Conservation (phyloP, 495 filamentous ascomycete genomes). For the Penicillium salamii region DNA sequence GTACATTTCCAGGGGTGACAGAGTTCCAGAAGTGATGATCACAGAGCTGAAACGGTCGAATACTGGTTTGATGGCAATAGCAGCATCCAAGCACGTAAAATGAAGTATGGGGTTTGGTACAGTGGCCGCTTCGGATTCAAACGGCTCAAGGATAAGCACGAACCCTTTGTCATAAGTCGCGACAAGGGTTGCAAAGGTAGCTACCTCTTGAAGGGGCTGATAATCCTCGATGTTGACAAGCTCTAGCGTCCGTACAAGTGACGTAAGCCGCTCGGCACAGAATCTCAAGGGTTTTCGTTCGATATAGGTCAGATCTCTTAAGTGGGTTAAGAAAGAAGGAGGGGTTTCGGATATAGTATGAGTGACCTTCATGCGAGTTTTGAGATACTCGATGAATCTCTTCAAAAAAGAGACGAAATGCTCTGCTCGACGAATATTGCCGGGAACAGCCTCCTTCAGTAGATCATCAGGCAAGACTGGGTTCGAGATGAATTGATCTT, state of each 20-base stretch:
- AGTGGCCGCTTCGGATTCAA: constrained; percentile 90
- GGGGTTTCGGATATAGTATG: constrained; percentile 97
- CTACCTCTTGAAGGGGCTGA: constrained; percentile 94
- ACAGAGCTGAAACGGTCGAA: constrained; percentile 97
- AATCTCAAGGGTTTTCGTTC: constrained; percentile 95
- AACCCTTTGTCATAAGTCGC: constrained; percentile 98
- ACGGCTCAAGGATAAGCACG: constrained; percentile 91
- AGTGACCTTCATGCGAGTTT: constrained; percentile 96
- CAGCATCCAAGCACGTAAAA: constrained; percentile 95
- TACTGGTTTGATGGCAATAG: constrained; percentile 97
- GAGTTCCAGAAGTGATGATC: constrained; percentile 96
- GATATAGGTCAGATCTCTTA: constrained; percentile 95
- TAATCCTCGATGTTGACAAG: constrained; percentile 98
- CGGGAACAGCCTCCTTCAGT: constrained; percentile 83
- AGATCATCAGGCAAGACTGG: constrained; percentile 50
- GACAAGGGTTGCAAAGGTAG: constrained; percentile 96
- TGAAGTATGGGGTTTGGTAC: constrained; percentile 95
- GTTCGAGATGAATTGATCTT: constrained; percentile 96
- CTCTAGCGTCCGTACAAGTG: constrained; percentile 91
- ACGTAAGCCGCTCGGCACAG: constrained; percentile 92
- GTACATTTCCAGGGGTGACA: constrained; percentile 98
- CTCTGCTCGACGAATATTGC: constrained; percentile 93
- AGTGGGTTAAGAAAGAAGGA: constrained; percentile 85
- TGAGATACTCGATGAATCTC: constrained; percentile 96
- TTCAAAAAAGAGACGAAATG: constrained; percentile 96